A percentile compares a stretch with the other conserved stretches of the same genome.
Evolutionary conservation across 306 rosid genomes (phyloP).

Genomic region (Ceratonia siliqua): DNA sequence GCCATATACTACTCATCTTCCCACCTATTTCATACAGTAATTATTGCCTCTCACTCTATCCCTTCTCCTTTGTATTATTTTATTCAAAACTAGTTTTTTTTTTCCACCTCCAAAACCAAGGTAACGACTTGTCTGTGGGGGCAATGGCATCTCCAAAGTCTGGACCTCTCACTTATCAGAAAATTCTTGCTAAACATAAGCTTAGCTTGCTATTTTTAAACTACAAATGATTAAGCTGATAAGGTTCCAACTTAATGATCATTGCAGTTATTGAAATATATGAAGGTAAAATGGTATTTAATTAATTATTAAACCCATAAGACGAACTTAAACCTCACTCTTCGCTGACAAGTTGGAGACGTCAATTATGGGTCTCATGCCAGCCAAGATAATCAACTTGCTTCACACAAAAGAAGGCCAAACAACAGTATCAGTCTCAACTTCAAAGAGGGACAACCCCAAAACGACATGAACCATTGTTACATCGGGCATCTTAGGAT

Average conservation of each 20-base stretch:
- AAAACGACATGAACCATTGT: conserved; percentile 31
- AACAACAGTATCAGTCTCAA: background rate
- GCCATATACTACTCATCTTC: conserved; percentile 30
- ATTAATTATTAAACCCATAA: background rate
- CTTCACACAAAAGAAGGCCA: background rate
- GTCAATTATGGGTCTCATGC: background rate
- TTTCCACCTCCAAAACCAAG: background rate
- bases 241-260: background rate
- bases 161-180: background rate
- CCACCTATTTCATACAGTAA: conserved; percentile 28
- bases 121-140: conserved; percentile 27
- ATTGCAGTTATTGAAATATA: background rate
- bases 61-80: conserved; percentile 22
- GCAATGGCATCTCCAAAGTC: conserved; percentile 12
- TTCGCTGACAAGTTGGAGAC: background rate
- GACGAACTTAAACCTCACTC: background rate
- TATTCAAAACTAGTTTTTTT: background rate
- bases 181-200: conserved; percentile 9
- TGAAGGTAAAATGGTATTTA: background rate
- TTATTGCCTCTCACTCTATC: conserved; percentile 31
- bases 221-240: background rate
- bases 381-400: background rate
- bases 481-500: conserved; percentile 23
- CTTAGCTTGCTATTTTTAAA: conserved; percentile 13
- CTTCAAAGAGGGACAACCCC: conserved; percentile 27